These are phyloP conservation scores for Pleomassaria siparia DNA, from an alignment of 2,329 filamentous ascomycete species.

Conservation along the genomic window DNA sequence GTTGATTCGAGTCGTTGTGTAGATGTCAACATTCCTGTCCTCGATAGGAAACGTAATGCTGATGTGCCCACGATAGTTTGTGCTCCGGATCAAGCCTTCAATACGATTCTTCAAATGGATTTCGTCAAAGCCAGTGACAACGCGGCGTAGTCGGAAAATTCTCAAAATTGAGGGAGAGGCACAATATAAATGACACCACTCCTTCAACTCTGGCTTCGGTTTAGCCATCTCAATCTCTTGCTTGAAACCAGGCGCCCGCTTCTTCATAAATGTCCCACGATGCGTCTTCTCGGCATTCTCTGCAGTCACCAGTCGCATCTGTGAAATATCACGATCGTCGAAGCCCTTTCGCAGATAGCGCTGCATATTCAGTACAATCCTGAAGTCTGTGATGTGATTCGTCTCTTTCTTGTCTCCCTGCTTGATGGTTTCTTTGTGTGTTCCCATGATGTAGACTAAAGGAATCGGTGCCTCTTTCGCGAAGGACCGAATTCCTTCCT, in stretches of 20 bases:
- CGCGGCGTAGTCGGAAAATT: conserved; percentile 45
- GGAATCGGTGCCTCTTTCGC: conserved; percentile 33
- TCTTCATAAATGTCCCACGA: conserved; percentile 64
- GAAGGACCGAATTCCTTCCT: conserved; percentile 27
- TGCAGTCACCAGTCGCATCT: conserved; percentile 47
- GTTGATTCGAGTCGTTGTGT: conserved; percentile 64
- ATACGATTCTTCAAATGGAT: conserved; percentile 55
- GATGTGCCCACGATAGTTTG: conserved; percentile 67
- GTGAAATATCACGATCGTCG: conserved; percentile 15
- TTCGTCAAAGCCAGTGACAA: conserved; percentile 64
- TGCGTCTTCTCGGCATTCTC: conserved; percentile 62
- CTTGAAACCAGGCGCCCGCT: conserved; percentile 50
- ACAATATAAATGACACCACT: conserved; percentile 72
- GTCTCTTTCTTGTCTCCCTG: conserved; percentile 40
- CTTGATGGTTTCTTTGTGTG: conserved; percentile 39
- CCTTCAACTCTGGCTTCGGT: conserved; percentile 46
- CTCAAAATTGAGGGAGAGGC: conserved; percentile 61
- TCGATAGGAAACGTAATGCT: conserved; percentile 61
- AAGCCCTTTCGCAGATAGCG: conserved; percentile 29
- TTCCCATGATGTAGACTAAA: conserved; percentile 42
- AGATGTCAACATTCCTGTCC: conserved; percentile 61
- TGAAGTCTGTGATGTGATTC: conserved; percentile 39
- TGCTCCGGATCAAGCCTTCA: conserved; percentile 60
- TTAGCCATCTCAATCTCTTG: conserved; percentile 51
- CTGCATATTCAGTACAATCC: conserved; percentile 38